Conservation (phyloP, 2,329 filamentous ascomycete genomes). For the Fusarium buxicola region DNA sequence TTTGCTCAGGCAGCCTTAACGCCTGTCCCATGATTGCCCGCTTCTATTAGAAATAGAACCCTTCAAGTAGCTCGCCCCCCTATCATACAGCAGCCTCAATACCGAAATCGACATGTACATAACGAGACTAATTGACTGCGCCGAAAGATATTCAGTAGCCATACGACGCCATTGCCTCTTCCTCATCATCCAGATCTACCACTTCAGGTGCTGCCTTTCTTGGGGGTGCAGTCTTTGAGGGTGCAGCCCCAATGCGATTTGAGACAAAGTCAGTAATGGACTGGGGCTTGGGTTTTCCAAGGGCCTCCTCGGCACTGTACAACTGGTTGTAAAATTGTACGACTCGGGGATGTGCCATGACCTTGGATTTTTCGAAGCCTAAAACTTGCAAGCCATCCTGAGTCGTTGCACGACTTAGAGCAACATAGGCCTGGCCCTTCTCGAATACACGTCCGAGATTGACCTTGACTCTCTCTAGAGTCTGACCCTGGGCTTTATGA, state of each 20-base stretch:
- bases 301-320: slow-evolving; percentile 74
- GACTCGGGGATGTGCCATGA: slow-evolving; percentile 93
- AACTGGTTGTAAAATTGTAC: slow-evolving; percentile 86
- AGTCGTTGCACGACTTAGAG: slow-evolving; percentile 89
- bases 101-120: slow-evolving; percentile 16
- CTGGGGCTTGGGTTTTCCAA: slow-evolving; percentile 45
- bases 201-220: slow-evolving; percentile 35
- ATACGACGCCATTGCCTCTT: slow-evolving; percentile 61
- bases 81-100: slow-evolving; percentile 28
- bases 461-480: slow-evolving; percentile 91
- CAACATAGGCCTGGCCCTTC: slow-evolving; percentile 97
- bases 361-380: slow-evolving; percentile 88
- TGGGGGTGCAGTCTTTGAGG: slow-evolving; percentile 18
- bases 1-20: slow-evolving; percentile 15
- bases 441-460: slow-evolving; percentile 94
- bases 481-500: slow-evolving; percentile 97
- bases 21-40: slow-evolving; percentile 21
- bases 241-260: slow-evolving; percentile 48
- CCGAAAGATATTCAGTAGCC: slow-evolving; percentile 48
- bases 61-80: background rate
- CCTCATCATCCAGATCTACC: slow-evolving; percentile 60
- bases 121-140: background rate
- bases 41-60: slow-evolving; percentile 14
- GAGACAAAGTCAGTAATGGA: slow-evolving; percentile 56
- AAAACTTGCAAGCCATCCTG: slow-evolving; percentile 89